These are phyloP conservation scores for Gracilaria domingensis DNA, from an alignment of 23 red algal genomes.

Conservation along the genomic window DNA sequence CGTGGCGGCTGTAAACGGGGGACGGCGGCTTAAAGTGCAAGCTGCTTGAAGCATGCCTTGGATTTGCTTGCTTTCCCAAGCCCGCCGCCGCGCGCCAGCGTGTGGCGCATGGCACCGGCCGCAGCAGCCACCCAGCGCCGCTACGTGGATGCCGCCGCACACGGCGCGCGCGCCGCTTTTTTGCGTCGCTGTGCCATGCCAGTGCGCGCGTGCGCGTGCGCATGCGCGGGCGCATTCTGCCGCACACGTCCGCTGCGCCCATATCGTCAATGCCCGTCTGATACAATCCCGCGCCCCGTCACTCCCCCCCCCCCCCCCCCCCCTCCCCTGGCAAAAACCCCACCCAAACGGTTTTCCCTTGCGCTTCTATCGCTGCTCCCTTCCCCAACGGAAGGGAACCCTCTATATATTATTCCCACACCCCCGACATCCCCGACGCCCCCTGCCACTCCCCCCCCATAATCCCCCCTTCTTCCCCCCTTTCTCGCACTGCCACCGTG, in stretches of 20 bases:
- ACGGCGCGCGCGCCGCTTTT: not conserved
- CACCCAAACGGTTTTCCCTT: not conserved
- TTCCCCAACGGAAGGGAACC: too few relatives aligned
- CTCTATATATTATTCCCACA: not conserved
- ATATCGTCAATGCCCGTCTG: slow-evolving; percentile 9
- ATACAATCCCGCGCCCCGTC: slow-evolving; percentile 1
- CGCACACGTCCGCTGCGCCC: not conserved
- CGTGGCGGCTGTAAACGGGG: not conserved
- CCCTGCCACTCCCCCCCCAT: not conserved
- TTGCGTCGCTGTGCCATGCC: not conserved
- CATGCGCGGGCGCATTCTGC: not conserved
- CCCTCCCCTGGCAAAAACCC: not conserved
- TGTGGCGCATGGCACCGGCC: not conserved
- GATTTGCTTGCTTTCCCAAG: not conserved
- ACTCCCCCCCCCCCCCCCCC: not conserved
- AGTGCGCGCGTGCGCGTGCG: not conserved
- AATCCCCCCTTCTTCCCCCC: not conserved
- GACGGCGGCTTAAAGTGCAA: not conserved
- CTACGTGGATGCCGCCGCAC: slow-evolving; percentile 16
- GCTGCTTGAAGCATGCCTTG: not conserved
- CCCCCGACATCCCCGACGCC: not conserved
- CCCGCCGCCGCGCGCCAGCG: not conserved
- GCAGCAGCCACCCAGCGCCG: not conserved
- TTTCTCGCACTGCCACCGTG: too few relatives aligned
- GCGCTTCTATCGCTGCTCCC: not conserved